phyloP scores from a whole-genome alignment of 179 eudicot genomes.

The Amaranthus tricolor region DNA sequence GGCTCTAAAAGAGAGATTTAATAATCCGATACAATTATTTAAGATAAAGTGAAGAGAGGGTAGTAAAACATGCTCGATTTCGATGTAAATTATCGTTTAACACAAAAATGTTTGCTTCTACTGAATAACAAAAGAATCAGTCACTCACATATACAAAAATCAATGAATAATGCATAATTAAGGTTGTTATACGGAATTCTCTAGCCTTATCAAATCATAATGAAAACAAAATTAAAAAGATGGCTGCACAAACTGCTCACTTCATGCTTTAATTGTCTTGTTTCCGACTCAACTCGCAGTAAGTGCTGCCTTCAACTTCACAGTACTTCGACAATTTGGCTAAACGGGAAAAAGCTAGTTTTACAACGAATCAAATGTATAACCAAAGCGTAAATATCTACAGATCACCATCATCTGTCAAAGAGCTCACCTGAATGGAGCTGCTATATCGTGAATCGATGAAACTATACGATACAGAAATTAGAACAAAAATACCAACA shows the following conservation, averaged over 20 bases:
- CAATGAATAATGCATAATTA: conserved; percentile 6
- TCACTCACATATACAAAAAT: background rate
- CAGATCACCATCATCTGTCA: conserved; percentile 14
- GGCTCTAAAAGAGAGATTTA: too few species aligned
- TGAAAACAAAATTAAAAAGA: background rate
- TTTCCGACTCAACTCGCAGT: background rate
- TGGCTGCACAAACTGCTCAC: conserved; percentile 6
- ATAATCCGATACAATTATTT: too few species aligned
- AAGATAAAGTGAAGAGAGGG: too few species aligned
- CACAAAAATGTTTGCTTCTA: background rate
- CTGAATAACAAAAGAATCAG: background rate
- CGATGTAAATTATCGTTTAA: background rate
- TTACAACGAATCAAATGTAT: too few species aligned
- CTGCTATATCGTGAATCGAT: conserved; percentile 41
- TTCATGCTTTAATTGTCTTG: background rate
- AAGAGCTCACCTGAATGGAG: conserved; percentile 18
- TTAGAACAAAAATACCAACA: conserved; percentile 43
- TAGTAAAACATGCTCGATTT: too few species aligned
- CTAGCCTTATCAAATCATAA: too few species aligned
- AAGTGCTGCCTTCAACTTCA: background rate
- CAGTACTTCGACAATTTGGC: too few species aligned
- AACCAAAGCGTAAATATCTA: conserved; percentile 1
- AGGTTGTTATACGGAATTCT: too few species aligned
- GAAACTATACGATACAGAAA: conserved; percentile 44
- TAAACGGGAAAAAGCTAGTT: too few species aligned